Evolutionary conservation across 306 rosid species (phyloP).

Genomic region (Quercus bicolor): DNA sequence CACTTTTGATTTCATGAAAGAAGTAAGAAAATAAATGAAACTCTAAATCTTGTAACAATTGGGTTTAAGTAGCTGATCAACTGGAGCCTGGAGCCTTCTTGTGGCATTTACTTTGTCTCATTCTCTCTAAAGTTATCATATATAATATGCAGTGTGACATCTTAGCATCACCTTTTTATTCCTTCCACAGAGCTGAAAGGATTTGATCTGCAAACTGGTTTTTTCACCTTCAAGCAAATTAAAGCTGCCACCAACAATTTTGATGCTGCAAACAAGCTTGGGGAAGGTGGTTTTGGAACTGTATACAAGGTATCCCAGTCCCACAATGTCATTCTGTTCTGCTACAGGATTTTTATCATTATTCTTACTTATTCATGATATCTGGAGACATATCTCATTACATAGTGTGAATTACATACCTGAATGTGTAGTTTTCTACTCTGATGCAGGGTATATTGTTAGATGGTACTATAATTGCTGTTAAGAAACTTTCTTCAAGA

Average conservation of each 20-base stretch:
- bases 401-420: no score
- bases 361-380: no score
- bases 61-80: no score
- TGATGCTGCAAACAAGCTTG: conserved; percentile 47
- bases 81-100: no score
- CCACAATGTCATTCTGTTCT: not conserved
- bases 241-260: conserved; percentile 58
- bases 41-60: no score
- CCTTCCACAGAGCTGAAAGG: conserved; percentile 28
- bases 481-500: conserved; percentile 51
- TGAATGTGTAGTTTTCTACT: no score
- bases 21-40: no score
- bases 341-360: conserved; percentile 2
- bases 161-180: not conserved
- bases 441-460: no score
- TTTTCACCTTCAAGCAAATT: conserved; percentile 40
- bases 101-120: not conserved
- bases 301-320: conserved; percentile 57
- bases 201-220: conserved; percentile 29
- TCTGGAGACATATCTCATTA: no score
- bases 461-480: conserved; percentile 37
- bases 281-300: conserved; percentile 82
- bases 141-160: no score
- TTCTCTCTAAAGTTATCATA: not conserved
- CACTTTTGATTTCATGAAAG: no score